Conservation (phyloP, 495 filamentous ascomycete species). For the Penicillium macrosclerotiorum region DNA sequence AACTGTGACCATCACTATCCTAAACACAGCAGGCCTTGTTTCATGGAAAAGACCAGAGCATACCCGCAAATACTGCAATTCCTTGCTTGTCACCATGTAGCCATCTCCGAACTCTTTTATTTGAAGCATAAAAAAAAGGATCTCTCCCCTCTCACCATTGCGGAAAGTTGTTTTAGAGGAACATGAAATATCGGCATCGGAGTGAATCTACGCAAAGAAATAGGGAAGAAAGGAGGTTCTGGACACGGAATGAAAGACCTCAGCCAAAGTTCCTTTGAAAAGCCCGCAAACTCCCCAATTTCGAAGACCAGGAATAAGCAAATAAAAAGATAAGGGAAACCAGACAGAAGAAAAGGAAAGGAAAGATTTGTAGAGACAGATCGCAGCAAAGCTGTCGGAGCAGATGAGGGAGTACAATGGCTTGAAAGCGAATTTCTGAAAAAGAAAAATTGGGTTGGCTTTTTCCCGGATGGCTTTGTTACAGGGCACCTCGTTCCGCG, state of each 20-base stretch:
- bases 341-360: background rate
- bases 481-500: constrained; percentile 43
- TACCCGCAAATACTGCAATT: no score
- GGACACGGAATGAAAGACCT: constrained; percentile 7
- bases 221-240: constrained; percentile 1
- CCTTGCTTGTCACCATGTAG: no score
- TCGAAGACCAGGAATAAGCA: constrained; percentile 9
- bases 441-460: background rate
- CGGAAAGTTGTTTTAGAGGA: background rate
- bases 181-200: background rate
- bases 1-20: no score
- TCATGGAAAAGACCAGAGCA: no score
- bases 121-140: background rate
- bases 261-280: constrained; percentile 17
- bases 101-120: background rate
- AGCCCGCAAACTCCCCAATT: constrained; percentile 24
- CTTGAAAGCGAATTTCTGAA: background rate
- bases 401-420: background rate
- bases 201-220: constrained; percentile 7
- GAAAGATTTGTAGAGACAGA: background rate
- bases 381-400: background rate
- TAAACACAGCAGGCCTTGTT: no score
- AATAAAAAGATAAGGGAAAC: constrained; percentile 6
- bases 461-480: constrained; percentile 6
- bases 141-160: background rate